Conservation (phyloP, 805 yeast genomes). For the Kuraishia molischiana region DNA sequence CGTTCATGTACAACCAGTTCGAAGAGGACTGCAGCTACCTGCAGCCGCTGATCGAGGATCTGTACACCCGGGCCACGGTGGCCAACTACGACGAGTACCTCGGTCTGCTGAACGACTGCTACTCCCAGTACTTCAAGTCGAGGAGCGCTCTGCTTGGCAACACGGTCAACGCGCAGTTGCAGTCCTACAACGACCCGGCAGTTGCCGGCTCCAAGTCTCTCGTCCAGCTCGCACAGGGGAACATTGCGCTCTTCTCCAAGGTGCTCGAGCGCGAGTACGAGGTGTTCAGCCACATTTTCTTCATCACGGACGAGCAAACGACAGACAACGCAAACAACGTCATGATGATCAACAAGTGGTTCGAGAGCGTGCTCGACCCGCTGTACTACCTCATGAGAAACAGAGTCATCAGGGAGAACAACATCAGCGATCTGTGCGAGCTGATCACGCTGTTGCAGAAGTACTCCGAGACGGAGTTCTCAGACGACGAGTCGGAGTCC, state of each 20-base stretch:
- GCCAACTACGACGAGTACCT: constrained; percentile 34
- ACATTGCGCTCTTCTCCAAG: constrained; percentile 49
- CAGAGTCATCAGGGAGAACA: constrained; percentile 58
- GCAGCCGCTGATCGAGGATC: constrained; percentile 14
- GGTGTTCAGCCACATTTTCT: constrained; percentile 48
- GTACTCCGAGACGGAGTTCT: constrained; percentile 48
- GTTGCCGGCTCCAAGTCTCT: constrained; percentile 23
- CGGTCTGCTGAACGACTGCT: constrained; percentile 61
- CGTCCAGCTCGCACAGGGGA: constrained; percentile 53
- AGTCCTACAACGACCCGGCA: constrained; percentile 7
- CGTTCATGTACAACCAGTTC: constrained; percentile 61
- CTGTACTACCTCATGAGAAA: constrained; percentile 63
- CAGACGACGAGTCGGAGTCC: constrained; percentile 22
- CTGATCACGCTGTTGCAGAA: constrained; percentile 59
- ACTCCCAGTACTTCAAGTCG: constrained; percentile 48
- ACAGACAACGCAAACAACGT: constrained; percentile 20
- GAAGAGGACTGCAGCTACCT: constrained; percentile 17
- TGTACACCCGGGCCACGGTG: constrained; percentile 14
- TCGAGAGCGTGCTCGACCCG: constrained; percentile 62
- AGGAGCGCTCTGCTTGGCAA: constrained; percentile 41
- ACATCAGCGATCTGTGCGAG: constrained; percentile 64
- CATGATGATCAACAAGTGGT: constrained; percentile 41
- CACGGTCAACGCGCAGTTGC: constrained; percentile 18
- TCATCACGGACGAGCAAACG: constrained; percentile 10
- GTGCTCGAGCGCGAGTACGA: constrained; percentile 51